Evolutionary conservation across 1,139 yeast species (phyloP), one percentile per base, ranked within the genome.

Genomic region (Geotrichum carabidarum): DNA sequence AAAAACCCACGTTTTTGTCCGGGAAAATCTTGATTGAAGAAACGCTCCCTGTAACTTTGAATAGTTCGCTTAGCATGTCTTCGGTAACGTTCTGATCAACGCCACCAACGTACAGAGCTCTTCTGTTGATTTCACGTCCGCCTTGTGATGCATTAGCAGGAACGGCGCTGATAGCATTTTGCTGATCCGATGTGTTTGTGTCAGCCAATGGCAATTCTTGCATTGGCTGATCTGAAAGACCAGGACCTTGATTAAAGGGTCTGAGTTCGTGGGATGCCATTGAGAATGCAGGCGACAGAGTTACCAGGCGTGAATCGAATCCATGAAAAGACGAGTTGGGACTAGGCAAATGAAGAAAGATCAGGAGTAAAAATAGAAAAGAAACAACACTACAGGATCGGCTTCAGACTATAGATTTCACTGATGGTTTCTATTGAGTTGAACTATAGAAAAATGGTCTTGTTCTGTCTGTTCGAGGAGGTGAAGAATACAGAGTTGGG

Each of bases 61-160:
- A 85, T 54, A 84, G 71, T 47, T 82, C 87, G 60, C 74, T 76
- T 57, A 88, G 69, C 58, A 75, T 68, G 11, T 80, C 85, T 62
- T 86, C 95, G 14, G 81, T 73, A 49, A 87, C 82, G 1, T 82
- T 71, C 61, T 81, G 81, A 64, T 80, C 85, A 57, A 89, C 73
- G 44, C 84, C 84, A 50, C 95, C 93, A 48, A 89, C 91, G 66
- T 89, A 86, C 48, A 89, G 71, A 56, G 86, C 85, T 55, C 78
- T 83, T 58, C 80, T 79, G 45, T 90, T 84, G 5, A 85, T 77
- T 65, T 86, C 93, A 62, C 95, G 80, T 42, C 95, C 95, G 51
- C 95, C 95, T 56, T 82, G 82, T 18, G 80, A 72, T 27, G 94
- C 94, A 62, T 81, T 76, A 17, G 93, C 94, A 1, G 86, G 84